Base-by-base conservation (phyloP, 257 asterid genomes). In the Osmanthus fragrans region DNA sequence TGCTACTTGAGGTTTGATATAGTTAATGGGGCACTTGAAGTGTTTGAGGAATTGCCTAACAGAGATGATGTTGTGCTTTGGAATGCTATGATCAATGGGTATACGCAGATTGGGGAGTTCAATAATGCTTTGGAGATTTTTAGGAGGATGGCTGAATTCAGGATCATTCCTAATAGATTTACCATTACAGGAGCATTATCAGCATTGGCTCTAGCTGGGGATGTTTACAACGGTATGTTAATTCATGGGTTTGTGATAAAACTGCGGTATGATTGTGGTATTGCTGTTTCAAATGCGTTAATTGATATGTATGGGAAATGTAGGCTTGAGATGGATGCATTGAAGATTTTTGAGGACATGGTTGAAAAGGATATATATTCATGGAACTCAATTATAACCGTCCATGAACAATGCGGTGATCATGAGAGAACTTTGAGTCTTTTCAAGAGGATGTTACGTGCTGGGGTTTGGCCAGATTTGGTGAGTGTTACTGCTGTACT, bases 251-350 rank as follows among this genome's bases (percentile, higher is more conserved):
- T 90, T 37, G 86, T 85, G 8, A 76, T 90, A 30, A 94, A 91
- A 77, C 79, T 71, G 84, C 91, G 96, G 27, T 85, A 83, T 70
- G 84, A 76, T 76, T 77, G 32, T 13, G 90, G 90, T 32, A 66
- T 87, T 72, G 93, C 88, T 10, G 89, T 91, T 79, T 78, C 71
- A 74, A 94, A 94, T 82, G 92, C 91, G 2, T 81, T 94, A 64
- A 86, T 92, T 78, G 98, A 94, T 84, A 88, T 92, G 96, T 94
- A 94, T 72, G 97, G 98, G 56, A 94, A 94, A 83, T 89, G 98
- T 77, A 80, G 83, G 56, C 82, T 81, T n/a, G 81, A 89, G 42
- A 34, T 45, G 21, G 88, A 89, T 80, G 97, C 98, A 25, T 36
- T 81, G n/a, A 18, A 30, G 77, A 84, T 89, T 73, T 94, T 92